Evolutionary conservation across 2,329 filamentous ascomycete genomes (phyloP).

Genomic region (Hymenotorrendiella dingleyae): DNA sequence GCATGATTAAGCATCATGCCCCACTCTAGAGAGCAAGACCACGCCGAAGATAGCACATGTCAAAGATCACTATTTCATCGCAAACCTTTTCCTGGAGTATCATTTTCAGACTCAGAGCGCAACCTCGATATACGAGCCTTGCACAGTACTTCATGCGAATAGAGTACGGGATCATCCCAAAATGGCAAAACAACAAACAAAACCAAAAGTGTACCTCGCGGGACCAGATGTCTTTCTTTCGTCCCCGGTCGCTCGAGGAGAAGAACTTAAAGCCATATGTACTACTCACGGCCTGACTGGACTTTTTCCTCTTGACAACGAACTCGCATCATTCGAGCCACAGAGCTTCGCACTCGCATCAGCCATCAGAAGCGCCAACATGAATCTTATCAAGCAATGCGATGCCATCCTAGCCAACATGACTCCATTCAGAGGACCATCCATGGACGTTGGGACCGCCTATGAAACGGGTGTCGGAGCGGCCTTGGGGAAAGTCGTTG

Average conservation of each 20-base stretch:
- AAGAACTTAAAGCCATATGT: constrained; percentile 18
- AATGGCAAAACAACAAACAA: too few relatives aligned
- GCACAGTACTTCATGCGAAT: too few relatives aligned
- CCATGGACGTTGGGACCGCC: constrained; percentile 24
- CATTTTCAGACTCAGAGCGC: too few relatives aligned
- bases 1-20: too few relatives aligned
- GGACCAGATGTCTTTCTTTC: constrained; percentile 24
- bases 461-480: constrained; percentile 25
- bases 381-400: constrained; percentile 16
- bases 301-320: constrained; percentile 23
- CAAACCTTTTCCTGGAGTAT: too few relatives aligned
- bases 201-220: constrained; percentile 25
- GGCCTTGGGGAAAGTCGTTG: constrained; percentile 19
- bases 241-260: constrained; percentile 14
- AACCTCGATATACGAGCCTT: too few relatives aligned
- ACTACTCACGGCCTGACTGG: constrained; percentile 13
- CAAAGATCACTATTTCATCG: too few relatives aligned
- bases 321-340: constrained; percentile 7
- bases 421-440: constrained; percentile 21
- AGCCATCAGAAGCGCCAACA: constrained; percentile 20
- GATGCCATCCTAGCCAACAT: constrained; percentile 23
- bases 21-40: too few relatives aligned
- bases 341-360: constrained; percentile 13
- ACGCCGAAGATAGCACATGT: too few relatives aligned
- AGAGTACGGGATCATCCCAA: too few relatives aligned